phyloP scores from a whole-genome alignment of 176 grass and related monocot genomes.

The Avena insularis region DNA sequence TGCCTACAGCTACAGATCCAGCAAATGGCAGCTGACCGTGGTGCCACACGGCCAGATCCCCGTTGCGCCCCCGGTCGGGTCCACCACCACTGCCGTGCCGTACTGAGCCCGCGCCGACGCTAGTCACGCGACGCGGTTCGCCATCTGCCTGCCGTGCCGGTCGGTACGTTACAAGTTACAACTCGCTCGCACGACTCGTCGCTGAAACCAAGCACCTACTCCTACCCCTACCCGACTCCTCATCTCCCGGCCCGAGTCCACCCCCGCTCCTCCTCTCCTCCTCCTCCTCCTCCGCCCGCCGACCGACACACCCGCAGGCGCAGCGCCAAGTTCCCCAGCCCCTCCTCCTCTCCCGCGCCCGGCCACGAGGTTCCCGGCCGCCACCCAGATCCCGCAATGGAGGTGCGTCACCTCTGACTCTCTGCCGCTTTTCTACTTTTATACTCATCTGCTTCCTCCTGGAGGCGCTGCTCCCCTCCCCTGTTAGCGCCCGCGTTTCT shows the following conservation, averaged over 20 bases:
- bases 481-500: not conserved
- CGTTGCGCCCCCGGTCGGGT: not conserved
- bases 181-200: not conserved
- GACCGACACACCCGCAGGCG: not conserved
- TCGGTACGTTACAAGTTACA: slow-evolving; percentile 35
- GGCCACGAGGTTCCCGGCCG: not conserved
- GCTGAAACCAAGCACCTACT: not conserved
- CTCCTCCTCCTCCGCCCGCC: slow-evolving; percentile 32
- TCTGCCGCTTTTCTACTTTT: not conserved
- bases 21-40: not conserved
- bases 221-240: not conserved
- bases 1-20: not conserved
- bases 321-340: not conserved
- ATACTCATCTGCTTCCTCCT: not conserved
- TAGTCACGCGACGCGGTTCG: not conserved
- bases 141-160: slow-evolving; percentile 22
- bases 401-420: slow-evolving; percentile 39
- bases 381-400: slow-evolving; percentile 50
- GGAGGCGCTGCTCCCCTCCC: not conserved
- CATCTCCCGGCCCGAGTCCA: not conserved
- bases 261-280: not conserved
- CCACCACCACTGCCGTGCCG: not conserved
- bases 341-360: not conserved
- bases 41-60: slow-evolving; percentile 17
- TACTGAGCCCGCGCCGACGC: not conserved